A percentile compares a stretch with the other conserved stretches of the same genome.
phyloP scores from a whole-genome alignment of 129 eudicot species.

The Centella asiatica region DNA sequence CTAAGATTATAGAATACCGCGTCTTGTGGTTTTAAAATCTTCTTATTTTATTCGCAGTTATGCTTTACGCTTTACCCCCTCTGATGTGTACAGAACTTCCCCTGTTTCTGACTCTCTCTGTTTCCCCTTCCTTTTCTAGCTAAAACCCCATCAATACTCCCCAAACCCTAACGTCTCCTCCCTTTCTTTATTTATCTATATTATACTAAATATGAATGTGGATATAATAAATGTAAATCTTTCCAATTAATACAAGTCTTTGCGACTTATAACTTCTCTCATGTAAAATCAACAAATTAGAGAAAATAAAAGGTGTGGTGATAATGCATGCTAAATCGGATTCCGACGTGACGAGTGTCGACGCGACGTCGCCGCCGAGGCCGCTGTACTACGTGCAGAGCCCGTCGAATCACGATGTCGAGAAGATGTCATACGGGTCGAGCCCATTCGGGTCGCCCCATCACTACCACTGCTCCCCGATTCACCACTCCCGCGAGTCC shows the following conservation, averaged over 20 bases:
- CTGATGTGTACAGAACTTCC: too few relatives aligned
- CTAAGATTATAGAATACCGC: background rate
- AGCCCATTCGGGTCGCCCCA: conserved; percentile 71
- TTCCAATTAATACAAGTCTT: too few relatives aligned
- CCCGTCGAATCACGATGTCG: conserved; percentile 66
- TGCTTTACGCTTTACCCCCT: too few relatives aligned
- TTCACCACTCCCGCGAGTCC: conserved; percentile 89
- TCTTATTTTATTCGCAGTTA: background rate
- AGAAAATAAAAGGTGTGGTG: conserved; percentile 18
- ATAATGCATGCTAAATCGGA: conserved; percentile 78
- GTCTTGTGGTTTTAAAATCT: conserved; percentile 2
- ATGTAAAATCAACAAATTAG: background rate
- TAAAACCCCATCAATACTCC: background rate
- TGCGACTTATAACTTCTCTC: too few relatives aligned
- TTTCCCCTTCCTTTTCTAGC: background rate
- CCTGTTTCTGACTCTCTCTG: background rate
- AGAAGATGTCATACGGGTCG: conserved; percentile 73
- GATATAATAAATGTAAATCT: too few relatives aligned
- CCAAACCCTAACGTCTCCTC: background rate
- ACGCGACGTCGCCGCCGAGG: conserved; percentile 64
- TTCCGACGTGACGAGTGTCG: conserved; percentile 75
- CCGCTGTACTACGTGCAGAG: conserved; percentile 89
- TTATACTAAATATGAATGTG: too few relatives aligned
- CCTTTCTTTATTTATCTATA: background rate
- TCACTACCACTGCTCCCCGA: conserved; percentile 81